Conservation (phyloP, 495 filamentous ascomycete genomes). For the Jackrogersella minutella region DNA sequence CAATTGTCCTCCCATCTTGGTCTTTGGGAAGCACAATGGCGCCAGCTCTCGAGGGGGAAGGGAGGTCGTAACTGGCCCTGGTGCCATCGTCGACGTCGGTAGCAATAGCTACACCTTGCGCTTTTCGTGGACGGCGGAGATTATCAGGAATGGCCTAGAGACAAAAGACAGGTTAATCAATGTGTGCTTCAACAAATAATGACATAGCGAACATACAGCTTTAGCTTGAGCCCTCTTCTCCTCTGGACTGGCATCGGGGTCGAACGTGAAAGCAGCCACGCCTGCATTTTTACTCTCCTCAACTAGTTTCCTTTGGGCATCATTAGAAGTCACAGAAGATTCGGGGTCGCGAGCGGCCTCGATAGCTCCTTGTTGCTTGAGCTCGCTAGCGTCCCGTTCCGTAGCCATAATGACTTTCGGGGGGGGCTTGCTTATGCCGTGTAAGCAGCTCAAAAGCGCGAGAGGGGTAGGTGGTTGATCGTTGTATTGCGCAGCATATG, state of each 20-base stretch:
- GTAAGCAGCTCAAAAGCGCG: conserved; percentile 34
- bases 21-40: conserved; percentile 57
- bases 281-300: conserved; percentile 80
- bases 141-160: conserved; percentile 59
- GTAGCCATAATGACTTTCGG: conserved; percentile 47
- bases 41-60: conserved; percentile 73
- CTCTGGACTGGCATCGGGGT: conserved; percentile 83
- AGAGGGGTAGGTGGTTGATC: background rate
- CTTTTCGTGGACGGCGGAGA: conserved; percentile 70
- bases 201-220: conserved; percentile 68
- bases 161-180: background rate
- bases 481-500: conserved; percentile 15
- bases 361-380: conserved; percentile 79
- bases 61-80: conserved; percentile 79
- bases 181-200: background rate
- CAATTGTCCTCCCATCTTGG: conserved; percentile 55
- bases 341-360: conserved; percentile 75
- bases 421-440: conserved; percentile 22
- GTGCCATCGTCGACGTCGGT: conserved; percentile 78
- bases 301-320: conserved; percentile 73
- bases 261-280: conserved; percentile 80
- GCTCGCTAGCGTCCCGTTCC: conserved; percentile 59
- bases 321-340: conserved; percentile 71
- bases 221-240: conserved; percentile 81
- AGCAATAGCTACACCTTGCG: conserved; percentile 71